Conservation (phyloP, 495 filamentous ascomycete genomes). For the Penicillium paradoxum region DNA sequence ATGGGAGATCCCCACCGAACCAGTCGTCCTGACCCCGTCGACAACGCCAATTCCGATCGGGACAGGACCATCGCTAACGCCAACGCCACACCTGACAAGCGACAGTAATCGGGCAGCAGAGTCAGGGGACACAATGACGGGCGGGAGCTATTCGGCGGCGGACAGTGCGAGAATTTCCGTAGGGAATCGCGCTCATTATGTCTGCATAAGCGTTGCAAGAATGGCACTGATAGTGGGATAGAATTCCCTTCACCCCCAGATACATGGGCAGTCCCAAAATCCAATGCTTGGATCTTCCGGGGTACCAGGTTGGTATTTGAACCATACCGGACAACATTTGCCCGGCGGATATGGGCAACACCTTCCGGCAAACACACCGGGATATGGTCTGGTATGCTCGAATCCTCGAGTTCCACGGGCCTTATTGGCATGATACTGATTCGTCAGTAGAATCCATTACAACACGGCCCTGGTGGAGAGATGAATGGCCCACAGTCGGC, state of each 20-base stretch:
- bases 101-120: slow-evolving; percentile 13
- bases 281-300: slow-evolving; percentile 12
- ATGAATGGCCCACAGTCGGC: background rate
- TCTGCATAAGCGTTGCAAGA: slow-evolving; percentile 17
- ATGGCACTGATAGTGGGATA: slow-evolving; percentile 31
- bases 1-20: slow-evolving; percentile 71
- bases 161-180: slow-evolving; percentile 27
- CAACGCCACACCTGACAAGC: slow-evolving; percentile 15
- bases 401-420: background rate
- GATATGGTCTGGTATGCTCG: slow-evolving; percentile 12
- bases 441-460: background rate
- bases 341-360: slow-evolving; percentile 8
- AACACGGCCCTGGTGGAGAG: background rate
- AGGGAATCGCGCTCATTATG: slow-evolving; percentile 24
- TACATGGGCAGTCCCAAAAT: slow-evolving; percentile 14
- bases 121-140: slow-evolving; percentile 10
- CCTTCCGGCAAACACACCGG: background rate
- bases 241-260: slow-evolving; percentile 24
- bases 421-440: background rate
- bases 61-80: slow-evolving; percentile 27
- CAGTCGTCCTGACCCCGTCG: slow-evolving; percentile 42
- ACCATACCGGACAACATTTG: slow-evolving; percentile 10
- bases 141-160: slow-evolving; percentile 12
- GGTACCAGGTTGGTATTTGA: slow-evolving; percentile 16
- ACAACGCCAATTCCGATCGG: slow-evolving; percentile 32